Conservation (phyloP, 2,329 filamentous ascomycete species). For the Malbranchea zuffiana region DNA sequence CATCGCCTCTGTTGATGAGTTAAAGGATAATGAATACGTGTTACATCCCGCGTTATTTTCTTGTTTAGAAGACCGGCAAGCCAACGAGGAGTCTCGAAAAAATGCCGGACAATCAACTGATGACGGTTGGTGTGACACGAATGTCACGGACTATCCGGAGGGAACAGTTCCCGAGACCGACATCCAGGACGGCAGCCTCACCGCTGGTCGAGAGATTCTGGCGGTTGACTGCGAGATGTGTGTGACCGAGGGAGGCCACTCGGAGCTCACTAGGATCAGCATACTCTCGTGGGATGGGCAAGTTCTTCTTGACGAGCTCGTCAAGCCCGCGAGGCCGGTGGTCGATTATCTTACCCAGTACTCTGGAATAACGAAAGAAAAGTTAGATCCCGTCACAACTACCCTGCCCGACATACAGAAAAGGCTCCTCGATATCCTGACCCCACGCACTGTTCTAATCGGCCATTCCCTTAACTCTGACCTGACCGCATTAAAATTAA, state of each 20-base stretch:
- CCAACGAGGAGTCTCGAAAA: conserved; percentile 45
- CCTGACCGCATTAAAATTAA: conserved; percentile 69
- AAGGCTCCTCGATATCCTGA: conserved; percentile 59
- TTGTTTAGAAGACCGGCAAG: conserved; percentile 44
- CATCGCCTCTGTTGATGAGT: conserved; percentile 58
- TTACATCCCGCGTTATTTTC: conserved; percentile 67
- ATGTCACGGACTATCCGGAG: conserved; percentile 55
- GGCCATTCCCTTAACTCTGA: conserved; percentile 41
- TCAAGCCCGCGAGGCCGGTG: conserved; percentile 81
- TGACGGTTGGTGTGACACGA: conserved; percentile 74
- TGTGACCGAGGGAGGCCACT: conserved; percentile 66
- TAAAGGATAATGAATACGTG: conserved; percentile 72
- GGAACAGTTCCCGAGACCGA: conserved; percentile 57
- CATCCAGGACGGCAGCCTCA: conserved; percentile 70
- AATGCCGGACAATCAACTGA: conserved; percentile 38
- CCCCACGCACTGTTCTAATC: conserved; percentile 35
- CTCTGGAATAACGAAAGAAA: conserved; percentile 82
- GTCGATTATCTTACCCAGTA: conserved; percentile 82
- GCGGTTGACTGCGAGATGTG: conserved; percentile 98
- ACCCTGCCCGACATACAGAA: conserved; percentile 72
- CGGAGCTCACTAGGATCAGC: conserved; percentile 80
- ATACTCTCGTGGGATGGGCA: conserved; percentile 76
- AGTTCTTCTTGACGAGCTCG: conserved; percentile 75
- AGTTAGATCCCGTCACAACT: conserved; percentile 73
- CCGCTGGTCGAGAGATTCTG: conserved; percentile 65